These are phyloP conservation scores for Coemansia sp. DNA, from an alignment of 192 early-diverging fungal species.

Conservation along the genomic window DNA sequence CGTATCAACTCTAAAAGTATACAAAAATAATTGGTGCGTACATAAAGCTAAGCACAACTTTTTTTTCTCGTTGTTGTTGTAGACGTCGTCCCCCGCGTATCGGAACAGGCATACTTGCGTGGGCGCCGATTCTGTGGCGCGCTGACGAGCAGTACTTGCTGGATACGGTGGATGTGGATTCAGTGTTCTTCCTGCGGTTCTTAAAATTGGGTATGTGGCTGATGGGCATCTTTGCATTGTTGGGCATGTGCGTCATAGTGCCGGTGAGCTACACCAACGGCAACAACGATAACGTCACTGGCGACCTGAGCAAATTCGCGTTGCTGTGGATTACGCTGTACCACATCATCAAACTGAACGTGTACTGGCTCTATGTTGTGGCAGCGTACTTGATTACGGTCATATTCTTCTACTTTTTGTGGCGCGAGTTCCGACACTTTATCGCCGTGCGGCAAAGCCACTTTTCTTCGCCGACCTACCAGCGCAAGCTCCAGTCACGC, in stretches of 20 bases:
- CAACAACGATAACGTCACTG: constrained; percentile 43
- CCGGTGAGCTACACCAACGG: constrained; percentile 67
- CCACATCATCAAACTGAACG: constrained; percentile 52
- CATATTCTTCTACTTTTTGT: constrained; percentile 56
- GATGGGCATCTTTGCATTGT: constrained; percentile 56
- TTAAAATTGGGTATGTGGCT: constrained; percentile 60
- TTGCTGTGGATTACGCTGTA: constrained; percentile 50
- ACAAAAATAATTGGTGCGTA: background rate
- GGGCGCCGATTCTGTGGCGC: constrained; percentile 60
- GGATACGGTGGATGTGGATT: constrained; percentile 69
- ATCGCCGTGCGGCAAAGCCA: constrained; percentile 56
- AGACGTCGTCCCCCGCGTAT: constrained; percentile 66
- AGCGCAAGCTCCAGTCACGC: constrained; percentile 63
- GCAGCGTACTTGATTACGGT: constrained; percentile 62
- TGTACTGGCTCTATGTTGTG: constrained; percentile 64
- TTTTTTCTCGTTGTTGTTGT: constrained; percentile 23
- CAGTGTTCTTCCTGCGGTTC: constrained; percentile 70
- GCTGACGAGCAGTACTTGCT: constrained; percentile 61
- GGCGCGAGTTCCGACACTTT: constrained; percentile 56
- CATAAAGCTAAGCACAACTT: background rate
- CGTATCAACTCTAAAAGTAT: background rate
- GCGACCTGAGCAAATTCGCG: constrained; percentile 31
- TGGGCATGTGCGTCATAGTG: constrained; percentile 62
- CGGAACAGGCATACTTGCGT: constrained; percentile 62
- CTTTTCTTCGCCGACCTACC: constrained; percentile 62